Evolutionary conservation across 1,284 basidiomycete genomes (phyloP).

Genomic region (Pisolithus thermaeus): DNA sequence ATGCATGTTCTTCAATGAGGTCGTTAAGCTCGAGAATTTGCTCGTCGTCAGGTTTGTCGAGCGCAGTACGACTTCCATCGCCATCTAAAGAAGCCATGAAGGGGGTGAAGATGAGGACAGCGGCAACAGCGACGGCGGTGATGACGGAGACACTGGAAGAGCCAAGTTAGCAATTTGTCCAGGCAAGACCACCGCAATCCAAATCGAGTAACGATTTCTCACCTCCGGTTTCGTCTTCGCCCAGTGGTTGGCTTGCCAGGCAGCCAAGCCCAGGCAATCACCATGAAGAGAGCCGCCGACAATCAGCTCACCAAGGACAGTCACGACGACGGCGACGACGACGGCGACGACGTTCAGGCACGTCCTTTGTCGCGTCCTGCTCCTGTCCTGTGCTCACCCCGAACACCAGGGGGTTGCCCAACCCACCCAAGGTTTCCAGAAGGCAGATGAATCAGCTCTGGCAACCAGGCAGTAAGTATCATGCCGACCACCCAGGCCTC

Average conservation of each 20-base stretch:
- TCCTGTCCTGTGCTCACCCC: slow-evolving; percentile 6
- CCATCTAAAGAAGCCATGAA: slow-evolving; percentile 20
- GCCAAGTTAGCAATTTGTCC: too few species aligned
- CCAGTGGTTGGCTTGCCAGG: too few species aligned
- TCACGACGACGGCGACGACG: slow-evolving; percentile 36
- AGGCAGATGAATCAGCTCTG: slow-evolving; percentile 49
- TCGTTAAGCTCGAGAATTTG: slow-evolving; percentile 62
- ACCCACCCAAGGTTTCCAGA: slow-evolving; percentile 42
- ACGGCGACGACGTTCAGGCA: slow-evolving; percentile 35
- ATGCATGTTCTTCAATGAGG: slow-evolving; percentile 56
- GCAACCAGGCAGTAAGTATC: slow-evolving; percentile 47
- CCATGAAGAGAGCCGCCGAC: slow-evolving; percentile 74
- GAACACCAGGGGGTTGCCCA: slow-evolving; percentile 35
- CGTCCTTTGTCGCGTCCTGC: not conserved
- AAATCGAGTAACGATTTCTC: slow-evolving; percentile 21
- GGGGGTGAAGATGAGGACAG: not conserved
- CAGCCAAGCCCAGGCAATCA: slow-evolving; percentile 7
- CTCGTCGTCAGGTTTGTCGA: slow-evolving; percentile 42
- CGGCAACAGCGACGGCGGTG: slow-evolving; percentile 6
- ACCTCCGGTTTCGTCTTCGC: not conserved
- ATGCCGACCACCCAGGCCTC: not conserved
- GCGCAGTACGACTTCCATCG: slow-evolving; percentile 24
- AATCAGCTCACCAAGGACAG: slow-evolving; percentile 64
- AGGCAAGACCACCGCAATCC: not conserved
- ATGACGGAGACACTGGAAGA: not conserved